Evolutionary conservation across 257 asterid genomes (phyloP).

Genomic region (Solanum pennellii): DNA sequence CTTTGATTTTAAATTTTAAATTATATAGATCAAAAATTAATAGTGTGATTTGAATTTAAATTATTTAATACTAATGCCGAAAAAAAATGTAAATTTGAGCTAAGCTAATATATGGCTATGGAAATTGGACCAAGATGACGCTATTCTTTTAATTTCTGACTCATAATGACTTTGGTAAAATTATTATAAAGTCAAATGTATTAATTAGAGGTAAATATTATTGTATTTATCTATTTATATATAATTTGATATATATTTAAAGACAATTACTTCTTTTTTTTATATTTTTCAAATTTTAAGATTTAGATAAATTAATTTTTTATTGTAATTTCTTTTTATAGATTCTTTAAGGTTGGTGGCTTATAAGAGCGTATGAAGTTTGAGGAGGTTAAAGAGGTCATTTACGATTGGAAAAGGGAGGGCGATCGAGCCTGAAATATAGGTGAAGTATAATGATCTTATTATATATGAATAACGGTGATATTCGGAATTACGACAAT

Average conservation of each 20-base stretch:
- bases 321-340: no score
- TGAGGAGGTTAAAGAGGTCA: neutral
- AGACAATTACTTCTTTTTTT: accelerated
- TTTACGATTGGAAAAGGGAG: no score
- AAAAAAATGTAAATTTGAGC: no score
- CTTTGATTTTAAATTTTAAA: no score
- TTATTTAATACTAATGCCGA: no score
- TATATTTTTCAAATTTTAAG: no score
- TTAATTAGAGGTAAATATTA: no score
- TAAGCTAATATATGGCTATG: neutral
- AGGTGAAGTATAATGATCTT: neutral
- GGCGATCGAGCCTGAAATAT: no score
- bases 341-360: neutral
- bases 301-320: no score
- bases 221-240: no score
- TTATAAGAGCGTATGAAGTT: neutral
- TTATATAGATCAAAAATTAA: accelerated
- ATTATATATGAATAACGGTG: neutral
- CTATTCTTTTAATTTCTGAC: neutral
- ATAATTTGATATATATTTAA: no score
- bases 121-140: neutral
- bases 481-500: no score
- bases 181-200: neutral
- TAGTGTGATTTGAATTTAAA: accelerated
- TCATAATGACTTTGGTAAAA: neutral